These are phyloP conservation scores for Ceratobasidium sp. DNA, from an alignment of 1,284 basidiomycete species.

Conservation along the genomic window DNA sequence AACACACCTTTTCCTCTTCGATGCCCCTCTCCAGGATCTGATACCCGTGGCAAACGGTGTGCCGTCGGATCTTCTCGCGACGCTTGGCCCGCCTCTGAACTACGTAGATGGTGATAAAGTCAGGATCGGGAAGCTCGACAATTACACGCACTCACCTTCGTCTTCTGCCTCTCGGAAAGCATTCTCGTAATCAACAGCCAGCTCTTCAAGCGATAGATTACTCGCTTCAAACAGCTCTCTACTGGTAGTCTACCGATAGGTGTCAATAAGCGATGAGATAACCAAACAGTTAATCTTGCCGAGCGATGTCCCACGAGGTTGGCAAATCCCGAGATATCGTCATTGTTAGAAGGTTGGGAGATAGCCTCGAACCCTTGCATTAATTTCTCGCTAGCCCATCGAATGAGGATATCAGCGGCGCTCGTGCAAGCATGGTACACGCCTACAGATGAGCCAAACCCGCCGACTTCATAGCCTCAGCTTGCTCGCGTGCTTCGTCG, in stretches of 20 bases:
- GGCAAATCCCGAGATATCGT: conserved; percentile 2
- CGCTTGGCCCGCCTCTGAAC: conserved; percentile 14
- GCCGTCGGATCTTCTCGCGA: conserved; percentile 33
- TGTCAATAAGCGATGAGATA: neutral
- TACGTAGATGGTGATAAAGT: neutral
- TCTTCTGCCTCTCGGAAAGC: conserved; percentile 11
- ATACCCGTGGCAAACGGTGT: conserved; percentile 7
- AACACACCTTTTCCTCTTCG: conserved; percentile 24
- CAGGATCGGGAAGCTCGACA: neutral
- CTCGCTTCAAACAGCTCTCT: conserved; percentile 1
- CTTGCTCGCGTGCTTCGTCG: conserved; percentile 17
- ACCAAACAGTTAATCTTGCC: neutral
- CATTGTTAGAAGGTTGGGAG: conserved; percentile 4
- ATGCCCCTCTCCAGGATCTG: conserved; percentile 5
- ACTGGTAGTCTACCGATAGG: neutral
- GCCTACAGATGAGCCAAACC: conserved; percentile 26
- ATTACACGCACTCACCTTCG: conserved; percentile 14
- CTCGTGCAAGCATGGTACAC: neutral
- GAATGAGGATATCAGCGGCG: neutral
- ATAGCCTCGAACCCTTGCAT: conserved; percentile 4
- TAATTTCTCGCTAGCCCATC: conserved; percentile 8
- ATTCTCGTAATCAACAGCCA: conserved; percentile 10
- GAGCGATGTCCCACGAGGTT: conserved; percentile 5
- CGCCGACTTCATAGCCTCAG: conserved; percentile 15
- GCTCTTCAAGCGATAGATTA: conserved; percentile 8